Evolutionary conservation across 2,329 filamentous ascomycete species (phyloP), one percentile per base, ranked within the genome.

Genomic region (Aspergillus candidus): DNA sequence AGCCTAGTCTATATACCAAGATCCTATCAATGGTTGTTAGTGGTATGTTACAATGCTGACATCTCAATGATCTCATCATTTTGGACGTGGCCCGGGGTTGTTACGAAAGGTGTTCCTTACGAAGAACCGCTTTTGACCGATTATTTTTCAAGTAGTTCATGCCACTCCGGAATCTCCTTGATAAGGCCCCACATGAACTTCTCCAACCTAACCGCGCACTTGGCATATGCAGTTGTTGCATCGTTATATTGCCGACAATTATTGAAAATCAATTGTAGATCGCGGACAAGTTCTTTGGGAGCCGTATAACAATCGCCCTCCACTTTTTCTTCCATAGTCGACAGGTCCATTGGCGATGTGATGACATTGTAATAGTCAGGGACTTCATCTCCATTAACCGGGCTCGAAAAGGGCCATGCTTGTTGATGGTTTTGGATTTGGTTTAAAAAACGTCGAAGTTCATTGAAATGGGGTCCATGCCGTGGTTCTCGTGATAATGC

Each of bases 301-400:
- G 82, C 88, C 11, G 82, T 79, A 62, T 98, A 98, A 60, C 91
- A 79, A 67, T 97, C 93, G 32, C 88, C 87, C 61, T 97, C 90
- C 51, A 96, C 83, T 68, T 94, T 94, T 55, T 81, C 82, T 68
- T 97, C 93, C 91, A 98, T 97, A 14, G 90, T 96, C 37, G 80
- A 84, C 37, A 96, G 75, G 62, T 96, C 93, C 93, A 98, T 98
- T 32, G 93, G 93, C 65, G 95, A 86, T 62, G 90, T 90, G 72
- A 98, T 98, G 49, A 97, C 90, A 47, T 95, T 88, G 72, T 97
- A 97, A 71, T 98, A 98, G 66, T 98, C 93, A 13, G 88, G 83
- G 0, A 98, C 93, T 54, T 97, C 93, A 58, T 98, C 93, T 54
- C 85, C 83, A 64, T 94, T 96, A 53, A 98, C 93, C 0, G 93